Evolutionary conservation across 257 asterid species (phyloP), one percentile per base, ranked within the genome.

Genomic region (Cinchona pubescens): DNA sequence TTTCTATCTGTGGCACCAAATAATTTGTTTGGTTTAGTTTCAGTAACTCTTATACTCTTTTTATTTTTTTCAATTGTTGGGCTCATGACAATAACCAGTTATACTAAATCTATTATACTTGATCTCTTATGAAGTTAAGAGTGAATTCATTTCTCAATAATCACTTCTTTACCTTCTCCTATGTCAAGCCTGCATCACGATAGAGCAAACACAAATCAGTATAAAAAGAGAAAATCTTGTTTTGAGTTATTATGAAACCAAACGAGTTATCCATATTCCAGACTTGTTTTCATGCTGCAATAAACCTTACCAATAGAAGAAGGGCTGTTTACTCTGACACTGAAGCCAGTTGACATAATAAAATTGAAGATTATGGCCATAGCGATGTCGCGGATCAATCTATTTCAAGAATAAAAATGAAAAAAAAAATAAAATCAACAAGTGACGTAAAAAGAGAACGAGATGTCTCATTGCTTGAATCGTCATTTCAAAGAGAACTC

Each of bases 381-480:
- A 93, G 7, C 98, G 90, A 76, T 93, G 98, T 58, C 98, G 79
- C 21, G 97, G 96, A 79, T 93, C 97, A 76, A 93, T 89, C 97
- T 91, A 73, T 72, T 75, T 21, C 45, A 42, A 78, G 14, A 40
- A 40, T 7, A 56, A 25, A 56, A 73, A 29, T 27, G 13, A 27
- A 55, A 55, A 67, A 68, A 66, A 53, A 23, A 75, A 51, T 56
- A 53, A 23, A 75, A 51, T 56, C 32, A 76, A 53, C 65, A 59
- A 60, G 73, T 34, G 40, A 49, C 13, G 25, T 4, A 40, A 7
- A 65, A 34, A 45, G 37, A 42, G 1, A 68, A 16, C 38, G 63
- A 66, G 45, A 56, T 25, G 64, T 14, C 37, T 27, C 13, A 10
- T n/a, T 27, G 48, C 25, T 48, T 40, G 58, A 49, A 80, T 46